Evolutionary conservation across 768 basidiomycete genomes (phyloP), one percentile per base, ranked within the genome.

Genomic region (Suillus weaverae): DNA sequence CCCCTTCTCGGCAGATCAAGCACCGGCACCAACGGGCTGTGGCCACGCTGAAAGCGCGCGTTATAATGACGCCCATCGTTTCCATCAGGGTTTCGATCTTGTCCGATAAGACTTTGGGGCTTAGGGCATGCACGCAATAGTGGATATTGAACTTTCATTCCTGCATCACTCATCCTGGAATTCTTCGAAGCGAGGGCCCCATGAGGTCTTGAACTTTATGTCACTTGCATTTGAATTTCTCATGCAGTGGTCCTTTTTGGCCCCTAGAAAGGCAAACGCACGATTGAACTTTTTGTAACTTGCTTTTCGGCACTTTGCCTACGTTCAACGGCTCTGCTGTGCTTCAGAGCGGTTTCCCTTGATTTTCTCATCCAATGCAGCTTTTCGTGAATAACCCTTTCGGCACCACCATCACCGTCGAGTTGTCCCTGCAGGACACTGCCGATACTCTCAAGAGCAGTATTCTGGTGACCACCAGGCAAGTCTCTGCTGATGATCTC

Each of bases 331-430:
- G 10, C 20, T 44, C n/a, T 44, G 44, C 44, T 44, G 44, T 44
- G 44, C 44, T 1, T 9, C n/a, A 44, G n/a, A 20, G 20, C 8
- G 10, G 48, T 50, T 60, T 44, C 59, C 36, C 32, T 26, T 38
- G 26, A 30, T 14, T 44, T 36, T 60, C 14, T 20, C 22, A 30
- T 20, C 16, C 30, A 46, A 62, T 62, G 62, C 62, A 62, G 53
- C 62, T 62, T 62, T 62, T 62, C 35, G 50, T 62, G 16, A 51
- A 55, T 38, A 46, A 62, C 20, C 51, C 51, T 22, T 62, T 55
- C 38, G 51, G 62, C 38, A 30, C 62, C 3, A 62, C 62, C 50
- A 11, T 62, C 18, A 62, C 62, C 18, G 20, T 62, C 22, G 46
- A 62, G 18, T 46, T 22, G 14, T 62, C 51, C n/a, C 62, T 51